Evolutionary conservation across 805 yeast genomes (phyloP).

Genomic region (Metschnikowia anglica): DNA sequence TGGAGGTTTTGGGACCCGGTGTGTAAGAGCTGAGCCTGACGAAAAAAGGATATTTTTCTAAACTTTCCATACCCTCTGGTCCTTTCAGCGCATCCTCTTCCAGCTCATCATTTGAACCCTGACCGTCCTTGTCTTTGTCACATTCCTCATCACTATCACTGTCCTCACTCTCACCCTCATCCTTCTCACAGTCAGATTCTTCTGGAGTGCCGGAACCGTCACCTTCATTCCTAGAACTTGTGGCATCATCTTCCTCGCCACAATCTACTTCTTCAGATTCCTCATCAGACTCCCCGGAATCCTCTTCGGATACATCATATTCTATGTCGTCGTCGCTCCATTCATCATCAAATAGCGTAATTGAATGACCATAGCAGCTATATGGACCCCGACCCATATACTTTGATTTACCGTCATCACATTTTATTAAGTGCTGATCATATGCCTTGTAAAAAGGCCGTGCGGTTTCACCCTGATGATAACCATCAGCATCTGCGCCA

Average conservation of each 20-base stretch:
- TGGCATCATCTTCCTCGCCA: too few relatives aligned
- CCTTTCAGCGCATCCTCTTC: too few relatives aligned
- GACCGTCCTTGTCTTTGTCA: background rate
- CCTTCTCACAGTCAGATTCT: background rate
- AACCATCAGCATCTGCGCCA: background rate
- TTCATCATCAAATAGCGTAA: background rate
- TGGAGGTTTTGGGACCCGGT: background rate
- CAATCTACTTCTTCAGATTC: background rate
- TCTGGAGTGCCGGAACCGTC: too few relatives aligned
- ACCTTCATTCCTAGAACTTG: too few relatives aligned
- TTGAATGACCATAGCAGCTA: background rate
- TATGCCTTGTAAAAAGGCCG: background rate
- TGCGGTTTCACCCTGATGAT: background rate
- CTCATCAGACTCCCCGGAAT: too few relatives aligned
- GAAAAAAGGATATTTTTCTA: conserved; percentile 8
- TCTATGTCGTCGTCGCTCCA: background rate
- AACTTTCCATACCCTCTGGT: too few relatives aligned
- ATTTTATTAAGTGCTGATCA: background rate
- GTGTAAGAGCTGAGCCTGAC: conserved; percentile 8
- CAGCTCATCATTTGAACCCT: background rate
- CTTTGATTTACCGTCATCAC: background rate
- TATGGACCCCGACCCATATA: too few relatives aligned
- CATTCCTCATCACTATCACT: background rate
- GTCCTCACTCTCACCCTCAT: too few relatives aligned
- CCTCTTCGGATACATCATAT: background rate